A percentile compares a stretch with the other conserved stretches of the same genome.
phyloP scores from a whole-genome alignment of 139 green algal genomes.

The Tetradesmus obliquus region DNA sequence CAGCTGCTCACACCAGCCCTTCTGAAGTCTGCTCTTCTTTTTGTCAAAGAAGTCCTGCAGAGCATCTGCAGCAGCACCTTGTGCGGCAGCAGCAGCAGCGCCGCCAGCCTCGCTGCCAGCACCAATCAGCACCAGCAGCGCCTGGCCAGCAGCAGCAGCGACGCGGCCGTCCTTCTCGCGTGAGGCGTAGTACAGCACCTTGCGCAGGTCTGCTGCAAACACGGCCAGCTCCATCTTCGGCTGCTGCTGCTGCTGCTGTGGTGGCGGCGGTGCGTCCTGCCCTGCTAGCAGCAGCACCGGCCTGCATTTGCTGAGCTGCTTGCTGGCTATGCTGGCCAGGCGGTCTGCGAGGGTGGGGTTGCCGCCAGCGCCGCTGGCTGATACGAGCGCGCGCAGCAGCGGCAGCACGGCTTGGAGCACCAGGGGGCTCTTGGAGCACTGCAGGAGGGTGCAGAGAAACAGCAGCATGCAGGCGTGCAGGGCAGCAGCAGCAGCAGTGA shows the following conservation, averaged over 20 bases:
- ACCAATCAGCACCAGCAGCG: slow-evolving; percentile 53
- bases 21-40: slow-evolving; percentile 68
- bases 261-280: neutral
- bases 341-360: slow-evolving; percentile 64
- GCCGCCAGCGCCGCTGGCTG: slow-evolving; percentile 43
- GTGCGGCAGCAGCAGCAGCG: slow-evolving; percentile 18
- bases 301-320: slow-evolving; percentile 52
- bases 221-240: neutral
- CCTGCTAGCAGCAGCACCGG: neutral
- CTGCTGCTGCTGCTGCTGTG: slow-evolving; percentile 12
- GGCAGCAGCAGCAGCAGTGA: neutral
- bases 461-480: neutral
- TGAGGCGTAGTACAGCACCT: slow-evolving; percentile 69
- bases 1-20: slow-evolving; percentile 50
- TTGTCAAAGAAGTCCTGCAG: slow-evolving; percentile 66
- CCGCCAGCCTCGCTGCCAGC: slow-evolving; percentile 31
- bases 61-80: slow-evolving; percentile 45
- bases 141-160: slow-evolving; percentile 43
- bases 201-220: slow-evolving; percentile 27
- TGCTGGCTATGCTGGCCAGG: slow-evolving; percentile 54
- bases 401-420: slow-evolving; percentile 59
- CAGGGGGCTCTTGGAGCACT: slow-evolving; percentile 63
- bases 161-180: slow-evolving; percentile 52
- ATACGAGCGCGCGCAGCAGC: slow-evolving; percentile 64
- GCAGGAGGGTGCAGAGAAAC: neutral